Evolutionary conservation across 257 asterid species (phyloP).

Genomic region (Buddleja alternifolia): DNA sequence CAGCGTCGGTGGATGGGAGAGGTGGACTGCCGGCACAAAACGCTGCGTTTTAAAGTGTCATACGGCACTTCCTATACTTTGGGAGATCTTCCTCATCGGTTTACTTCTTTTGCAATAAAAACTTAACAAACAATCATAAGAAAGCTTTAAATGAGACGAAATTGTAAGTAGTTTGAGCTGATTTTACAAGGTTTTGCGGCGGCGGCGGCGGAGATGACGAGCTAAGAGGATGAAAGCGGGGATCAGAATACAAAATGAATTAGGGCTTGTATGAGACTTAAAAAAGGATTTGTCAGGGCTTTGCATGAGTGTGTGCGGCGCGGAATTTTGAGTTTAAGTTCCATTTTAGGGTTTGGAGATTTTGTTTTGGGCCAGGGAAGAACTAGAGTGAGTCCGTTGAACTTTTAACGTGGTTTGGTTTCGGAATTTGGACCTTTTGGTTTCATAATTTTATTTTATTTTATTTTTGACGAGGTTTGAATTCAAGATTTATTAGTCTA

Average conservation of each 20-base stretch:
- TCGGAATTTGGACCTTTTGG: too few relatives aligned
- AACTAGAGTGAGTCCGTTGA: too few relatives aligned
- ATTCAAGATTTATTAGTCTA: neutral
- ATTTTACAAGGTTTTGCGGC: neutral
- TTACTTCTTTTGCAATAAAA: neutral
- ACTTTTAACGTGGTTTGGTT: too few relatives aligned
- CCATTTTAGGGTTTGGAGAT: neutral
- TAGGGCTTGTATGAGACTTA: too few relatives aligned
- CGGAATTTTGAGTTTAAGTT: neutral
- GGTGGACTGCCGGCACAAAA: constrained; percentile 25
- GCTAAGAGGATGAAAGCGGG: neutral
- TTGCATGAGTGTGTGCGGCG: neutral
- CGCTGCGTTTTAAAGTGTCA: constrained; percentile 64
- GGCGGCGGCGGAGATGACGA: neutral
- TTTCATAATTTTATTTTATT: neutral
- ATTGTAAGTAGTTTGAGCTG: neutral
- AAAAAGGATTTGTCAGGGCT: neutral
- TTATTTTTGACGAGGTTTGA: neutral
- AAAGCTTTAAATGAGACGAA: neutral
- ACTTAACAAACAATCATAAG: neutral
- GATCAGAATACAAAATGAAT: too few relatives aligned
- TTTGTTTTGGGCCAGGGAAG: too few relatives aligned
- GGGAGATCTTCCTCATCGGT: constrained; percentile 82
- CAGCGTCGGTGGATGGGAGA: constrained; percentile 54
- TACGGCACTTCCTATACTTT: constrained; percentile 91